A percentile compares a stretch with the other conserved stretches of the same genome.
phyloP scores from a whole-genome alignment of 139 green algal genomes.

The Nannochloris sp. region DNA sequence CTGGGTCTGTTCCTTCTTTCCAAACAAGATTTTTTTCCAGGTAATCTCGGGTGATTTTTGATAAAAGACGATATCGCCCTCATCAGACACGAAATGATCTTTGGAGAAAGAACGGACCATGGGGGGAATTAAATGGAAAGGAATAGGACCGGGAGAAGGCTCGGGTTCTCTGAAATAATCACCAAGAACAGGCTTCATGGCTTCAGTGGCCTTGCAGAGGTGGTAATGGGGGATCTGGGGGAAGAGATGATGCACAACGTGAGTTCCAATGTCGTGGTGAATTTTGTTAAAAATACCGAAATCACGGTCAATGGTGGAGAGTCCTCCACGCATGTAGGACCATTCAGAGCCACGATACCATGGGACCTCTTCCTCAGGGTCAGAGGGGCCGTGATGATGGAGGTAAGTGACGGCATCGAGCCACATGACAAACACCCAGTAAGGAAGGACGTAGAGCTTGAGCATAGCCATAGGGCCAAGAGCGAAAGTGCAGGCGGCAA shows the following conservation, averaged over 20 bases:
- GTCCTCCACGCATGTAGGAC: slow-evolving; percentile 87
- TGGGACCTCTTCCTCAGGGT: slow-evolving; percentile 73
- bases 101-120: slow-evolving; percentile 68
- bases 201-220: slow-evolving; percentile 81
- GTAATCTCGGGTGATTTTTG: slow-evolving; percentile 25
- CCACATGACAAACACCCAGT: slow-evolving; percentile 87
- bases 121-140: slow-evolving; percentile 69
- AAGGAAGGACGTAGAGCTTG: slow-evolving; percentile 89
- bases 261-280: slow-evolving; percentile 93
- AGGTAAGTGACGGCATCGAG: slow-evolving; percentile 95
- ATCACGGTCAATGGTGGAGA: slow-evolving; percentile 89
- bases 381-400: slow-evolving; percentile 79
- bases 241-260: slow-evolving; percentile 95
- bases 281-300: slow-evolving; percentile 98
- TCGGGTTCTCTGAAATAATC: slow-evolving; percentile 85
- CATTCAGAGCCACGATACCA: slow-evolving; percentile 91
- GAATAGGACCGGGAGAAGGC: slow-evolving; percentile 52
- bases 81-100: slow-evolving; percentile 81
- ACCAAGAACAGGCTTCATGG: slow-evolving; percentile 83
- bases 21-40: neutral
- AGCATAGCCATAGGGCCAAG: slow-evolving; percentile 71
- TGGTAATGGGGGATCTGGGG: slow-evolving; percentile 95
- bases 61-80: slow-evolving; percentile 85
- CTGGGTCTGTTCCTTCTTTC: neutral
- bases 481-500: slow-evolving; percentile 59